phyloP scores from a whole-genome alignment of 331 rosid species.

The Ulmus americana region DNA sequence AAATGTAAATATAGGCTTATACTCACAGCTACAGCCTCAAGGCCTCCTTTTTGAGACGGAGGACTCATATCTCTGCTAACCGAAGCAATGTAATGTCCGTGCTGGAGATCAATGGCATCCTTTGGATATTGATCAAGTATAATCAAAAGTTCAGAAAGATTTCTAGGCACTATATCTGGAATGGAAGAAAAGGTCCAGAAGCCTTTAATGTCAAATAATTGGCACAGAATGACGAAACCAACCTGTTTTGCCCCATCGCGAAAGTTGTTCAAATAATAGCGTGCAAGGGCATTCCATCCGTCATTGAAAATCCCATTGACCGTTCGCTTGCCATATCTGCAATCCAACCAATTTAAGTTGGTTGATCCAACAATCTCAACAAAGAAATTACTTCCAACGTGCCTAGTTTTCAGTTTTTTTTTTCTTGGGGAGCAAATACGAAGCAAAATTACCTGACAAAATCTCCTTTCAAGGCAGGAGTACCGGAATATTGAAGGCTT shows the following conservation, averaged over 20 bases:
- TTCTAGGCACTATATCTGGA: background rate
- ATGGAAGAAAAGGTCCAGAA: background rate
- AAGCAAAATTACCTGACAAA: conserved; percentile 62
- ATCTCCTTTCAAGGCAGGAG: conserved; percentile 95
- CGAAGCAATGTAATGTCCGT: conserved; percentile 93
- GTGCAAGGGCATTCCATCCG: conserved; percentile 64
- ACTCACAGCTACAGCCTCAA: conserved; percentile 95
- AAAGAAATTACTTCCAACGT: background rate
- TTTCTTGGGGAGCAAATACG: background rate
- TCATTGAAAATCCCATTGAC: conserved; percentile 68
- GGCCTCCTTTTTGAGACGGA: conserved; percentile 70
- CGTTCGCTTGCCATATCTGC: conserved; percentile 84
- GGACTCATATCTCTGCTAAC: conserved; percentile 61
- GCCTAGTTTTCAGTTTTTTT: too few species aligned
- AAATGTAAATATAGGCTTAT: conserved; percentile 7
- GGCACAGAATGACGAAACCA: background rate
- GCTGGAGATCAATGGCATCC: conserved; percentile 97
- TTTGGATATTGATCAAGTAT: conserved; percentile 28
- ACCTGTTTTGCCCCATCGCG: conserved; percentile 89
- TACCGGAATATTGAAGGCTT: conserved; percentile 89
- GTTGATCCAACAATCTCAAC: background rate
- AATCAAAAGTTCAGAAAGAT: conserved; percentile 1
- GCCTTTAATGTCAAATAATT: background rate
- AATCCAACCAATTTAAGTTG: conserved; percentile 22
- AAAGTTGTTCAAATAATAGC: conserved; percentile 85